Evolutionary conservation across 164 flowering plant genomes (phyloP), one percentile per base, ranked within the genome.

Genomic region (Kalanchoe fedtschenkoi): DNA sequence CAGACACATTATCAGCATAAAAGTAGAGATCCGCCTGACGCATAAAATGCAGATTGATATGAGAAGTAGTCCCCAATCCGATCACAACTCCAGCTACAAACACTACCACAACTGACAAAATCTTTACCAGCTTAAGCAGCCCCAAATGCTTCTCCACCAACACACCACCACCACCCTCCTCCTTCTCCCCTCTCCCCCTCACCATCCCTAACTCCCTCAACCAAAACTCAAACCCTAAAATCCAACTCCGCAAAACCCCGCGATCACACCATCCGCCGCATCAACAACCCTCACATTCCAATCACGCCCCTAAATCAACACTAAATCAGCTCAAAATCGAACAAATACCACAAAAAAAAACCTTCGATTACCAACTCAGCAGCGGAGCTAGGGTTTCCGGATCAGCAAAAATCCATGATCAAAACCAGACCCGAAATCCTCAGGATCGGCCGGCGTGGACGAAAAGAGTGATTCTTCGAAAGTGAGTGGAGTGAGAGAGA

Each of bases 51-150:
- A 59, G 54, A 56, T 69, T 74, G 22, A 78, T 73, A 58, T 80
- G 80, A 1, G 85, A 78, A 44, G 79, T 80, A 0, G 82, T 69
- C 1, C 62, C 67, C 29, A 82, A 67, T 5, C 89, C 89, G 22
- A 82, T 70, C 8, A 80, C 78, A 19, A 82, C 72, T 0, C 89
- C 89, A 0, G 78, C 78, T 5, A 76, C 83, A 43, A 84, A 84
- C 24, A 84, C 66, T 4, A 82, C 70, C 69, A 84, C 60, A 53
- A 70, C 38, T 0, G 75, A 66, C 5, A 84, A 61, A 13, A 77
- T 33, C 60, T 71, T 80, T 13, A 70, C 68, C 13, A 82, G 69
- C 59, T 68, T 77, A 2, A 76, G 61, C 60, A 73, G 63, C 11
- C 77, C 75, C 22, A 58, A n/a, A 59, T 53, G 78, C 54, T 57